Evolutionary conservation across 2,329 filamentous ascomycete species (phyloP).

Genomic region (Cladosporium sp.): DNA sequence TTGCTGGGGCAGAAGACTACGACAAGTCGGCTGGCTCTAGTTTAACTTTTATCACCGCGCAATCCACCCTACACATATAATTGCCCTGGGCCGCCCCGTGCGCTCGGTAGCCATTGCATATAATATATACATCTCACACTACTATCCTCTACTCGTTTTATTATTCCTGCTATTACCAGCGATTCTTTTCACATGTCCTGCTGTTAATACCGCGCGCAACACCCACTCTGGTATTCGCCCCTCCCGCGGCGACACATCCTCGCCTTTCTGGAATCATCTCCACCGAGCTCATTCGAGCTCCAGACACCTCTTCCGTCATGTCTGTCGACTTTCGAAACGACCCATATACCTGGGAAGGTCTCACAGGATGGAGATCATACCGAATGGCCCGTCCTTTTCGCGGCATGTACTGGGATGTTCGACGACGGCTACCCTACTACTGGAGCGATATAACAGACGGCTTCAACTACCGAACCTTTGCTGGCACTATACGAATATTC

Average conservation of each 20-base stretch:
- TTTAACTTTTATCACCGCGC: too few species aligned
- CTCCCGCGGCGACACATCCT: neutral
- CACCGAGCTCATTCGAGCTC: neutral
- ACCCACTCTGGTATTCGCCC: too few species aligned
- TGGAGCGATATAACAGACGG: conserved; percentile 53
- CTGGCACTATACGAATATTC: conserved; percentile 54
- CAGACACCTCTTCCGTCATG: neutral
- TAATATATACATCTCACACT: too few species aligned
- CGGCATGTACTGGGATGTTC: conserved; percentile 53
- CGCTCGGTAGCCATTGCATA: too few species aligned
- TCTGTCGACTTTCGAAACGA: conserved; percentile 26
- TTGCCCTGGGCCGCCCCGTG: too few species aligned
- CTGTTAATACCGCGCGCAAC: too few species aligned
- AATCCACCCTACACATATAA: too few species aligned
- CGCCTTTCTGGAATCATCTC: neutral
- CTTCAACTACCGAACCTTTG: conserved; percentile 50
- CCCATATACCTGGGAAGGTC: conserved; percentile 33
- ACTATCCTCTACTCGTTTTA: too few species aligned
- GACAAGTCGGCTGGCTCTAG: too few species aligned
- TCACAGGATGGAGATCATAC: conserved; percentile 33
- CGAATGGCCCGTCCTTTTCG: conserved; percentile 40
- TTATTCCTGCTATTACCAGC: too few species aligned
- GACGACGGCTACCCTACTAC: conserved; percentile 51
- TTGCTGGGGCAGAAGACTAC: too few species aligned
- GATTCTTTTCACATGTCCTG: too few species aligned